Evolutionary conservation across 208 protist species (phyloP), one percentile per base, ranked within the genome.

Genomic region (Trypanosoma vivax): DNA sequence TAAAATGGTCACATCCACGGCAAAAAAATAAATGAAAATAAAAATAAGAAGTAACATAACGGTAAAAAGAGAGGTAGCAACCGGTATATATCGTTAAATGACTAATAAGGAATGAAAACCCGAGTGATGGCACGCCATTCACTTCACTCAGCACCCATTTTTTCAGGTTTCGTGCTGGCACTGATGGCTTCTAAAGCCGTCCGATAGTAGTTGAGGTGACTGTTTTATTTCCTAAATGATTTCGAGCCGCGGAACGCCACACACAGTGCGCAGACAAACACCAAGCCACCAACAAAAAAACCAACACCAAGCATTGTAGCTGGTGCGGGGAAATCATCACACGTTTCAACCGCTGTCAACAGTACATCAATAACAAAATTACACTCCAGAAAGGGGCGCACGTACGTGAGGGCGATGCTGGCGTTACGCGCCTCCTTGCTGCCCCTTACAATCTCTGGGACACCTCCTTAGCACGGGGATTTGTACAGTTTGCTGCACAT

Each of bases 241-340:
- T n/a, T n/a, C n/a, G 41, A 59, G n/a, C 78, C 83, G 35, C 70
- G 70, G 46, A 83, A 68, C 37, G 85, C 55, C 34, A 83, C 47
- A 57, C 79, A 88, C 45, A 88, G 65, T 38, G 66, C 67, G 0
- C 83, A 25, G 18, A 78, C 61, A 50, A 82, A 90, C 68, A 83
- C 88, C 23, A 90, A 49, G 5, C 76, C 40, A 14, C 78, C 83
- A 16, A 88, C 60, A 63, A 90, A 88, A 67, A 87, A 88, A 42
- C 79, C 78, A 18, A 53, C 45, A 35, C 62, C 79, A 5, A 87
- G 55, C 70, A 88, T 83, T 34, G 43, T 5, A 18, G 19, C 10
- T 18, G 34, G 21, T n/a, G 14, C 21, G 9, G 21, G n/a, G 3
- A 55, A 21, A 28, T 43, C 50, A 24, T 43, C 33, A 29, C 50